Evolutionary conservation across 345 rosid genomes (phyloP).

Genomic region (Brassica nigra): DNA sequence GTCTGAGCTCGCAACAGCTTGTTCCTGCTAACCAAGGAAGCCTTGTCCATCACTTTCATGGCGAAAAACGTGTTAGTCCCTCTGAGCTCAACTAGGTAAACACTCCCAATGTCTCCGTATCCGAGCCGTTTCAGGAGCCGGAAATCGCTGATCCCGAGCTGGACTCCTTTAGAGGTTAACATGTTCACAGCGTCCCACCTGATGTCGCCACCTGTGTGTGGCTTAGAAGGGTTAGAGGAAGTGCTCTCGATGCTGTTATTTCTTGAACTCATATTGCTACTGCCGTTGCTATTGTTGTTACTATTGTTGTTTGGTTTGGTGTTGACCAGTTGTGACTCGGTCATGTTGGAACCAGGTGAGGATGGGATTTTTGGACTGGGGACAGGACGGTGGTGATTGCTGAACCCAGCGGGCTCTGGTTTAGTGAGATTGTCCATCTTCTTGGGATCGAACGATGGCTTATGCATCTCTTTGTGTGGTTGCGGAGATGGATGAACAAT

Average conservation of each 20-base stretch:
- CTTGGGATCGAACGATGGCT: constrained; percentile 44
- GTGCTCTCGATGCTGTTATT: constrained; percentile 74
- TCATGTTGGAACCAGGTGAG: constrained; percentile 34
- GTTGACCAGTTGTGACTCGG: constrained; percentile 20
- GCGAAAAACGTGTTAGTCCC: constrained; percentile 74
- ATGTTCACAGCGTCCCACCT: constrained; percentile 84
- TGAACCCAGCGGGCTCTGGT: constrained; percentile 30
- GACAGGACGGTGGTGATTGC: constrained; percentile 34
- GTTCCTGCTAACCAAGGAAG: constrained; percentile 86
- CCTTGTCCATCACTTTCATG: constrained; percentile 78
- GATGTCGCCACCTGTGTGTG: constrained; percentile 87
- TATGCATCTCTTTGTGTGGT: constrained; percentile 44
- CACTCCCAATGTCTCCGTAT: constrained; percentile 88
- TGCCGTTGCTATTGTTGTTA: constrained; percentile 25
- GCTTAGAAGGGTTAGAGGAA: constrained; percentile 56
- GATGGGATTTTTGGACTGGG: constrained; percentile 9
- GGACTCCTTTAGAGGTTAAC: constrained; percentile 46
- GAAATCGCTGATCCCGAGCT: constrained; percentile 71
- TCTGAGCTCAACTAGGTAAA: constrained; percentile 67
- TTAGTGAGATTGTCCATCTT: constrained; percentile 49
- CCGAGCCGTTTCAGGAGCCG: constrained; percentile 84
- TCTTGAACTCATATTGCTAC: constrained; percentile 42
- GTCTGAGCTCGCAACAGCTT: constrained; percentile 72
- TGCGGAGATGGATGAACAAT: constrained; percentile 32
- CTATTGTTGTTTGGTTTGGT: constrained; percentile 27